Evolutionary conservation across 129 eudicot genomes (phyloP).

Genomic region (Sambucus nigra): DNA sequence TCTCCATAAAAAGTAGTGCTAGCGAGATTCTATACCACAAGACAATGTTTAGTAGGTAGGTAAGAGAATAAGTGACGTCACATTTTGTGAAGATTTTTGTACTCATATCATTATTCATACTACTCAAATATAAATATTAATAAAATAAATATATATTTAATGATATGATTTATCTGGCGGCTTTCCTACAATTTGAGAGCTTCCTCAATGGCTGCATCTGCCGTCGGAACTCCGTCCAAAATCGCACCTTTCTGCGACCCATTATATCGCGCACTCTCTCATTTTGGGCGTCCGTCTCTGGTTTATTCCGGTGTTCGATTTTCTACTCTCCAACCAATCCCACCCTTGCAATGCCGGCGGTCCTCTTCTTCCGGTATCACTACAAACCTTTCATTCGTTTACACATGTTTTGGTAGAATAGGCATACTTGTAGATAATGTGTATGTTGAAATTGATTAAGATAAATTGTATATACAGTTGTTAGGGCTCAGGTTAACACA

Average conservation of each 20-base stretch:
- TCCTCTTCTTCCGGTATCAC: background rate
- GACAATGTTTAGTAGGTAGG: too few species aligned
- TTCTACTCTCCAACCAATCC: background rate
- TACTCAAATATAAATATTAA: too few species aligned
- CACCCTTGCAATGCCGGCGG: background rate
- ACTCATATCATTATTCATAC: too few species aligned
- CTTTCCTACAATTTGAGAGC: too few species aligned
- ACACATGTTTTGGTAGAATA: too few species aligned
- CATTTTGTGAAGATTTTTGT: too few species aligned
- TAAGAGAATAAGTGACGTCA: too few species aligned
- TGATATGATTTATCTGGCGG: too few species aligned
- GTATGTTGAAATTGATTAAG: background rate
- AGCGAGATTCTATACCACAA: too few species aligned
- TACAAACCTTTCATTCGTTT: background rate
- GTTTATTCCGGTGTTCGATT: background rate
- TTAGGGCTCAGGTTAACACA: slow-evolving; percentile 61
- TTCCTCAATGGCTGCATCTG: background rate
- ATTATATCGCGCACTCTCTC: background rate
- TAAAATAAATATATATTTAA: too few species aligned
- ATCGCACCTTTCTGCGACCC: background rate
- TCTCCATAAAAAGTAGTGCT: too few species aligned
- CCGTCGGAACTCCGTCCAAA: background rate
- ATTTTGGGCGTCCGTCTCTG: background rate
- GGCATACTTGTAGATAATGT: background rate
- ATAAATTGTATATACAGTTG: slow-evolving; percentile 33